Evolutionary conservation across 108 stramenopile species (phyloP).

Genomic region (Schizochytrium sp.): DNA sequence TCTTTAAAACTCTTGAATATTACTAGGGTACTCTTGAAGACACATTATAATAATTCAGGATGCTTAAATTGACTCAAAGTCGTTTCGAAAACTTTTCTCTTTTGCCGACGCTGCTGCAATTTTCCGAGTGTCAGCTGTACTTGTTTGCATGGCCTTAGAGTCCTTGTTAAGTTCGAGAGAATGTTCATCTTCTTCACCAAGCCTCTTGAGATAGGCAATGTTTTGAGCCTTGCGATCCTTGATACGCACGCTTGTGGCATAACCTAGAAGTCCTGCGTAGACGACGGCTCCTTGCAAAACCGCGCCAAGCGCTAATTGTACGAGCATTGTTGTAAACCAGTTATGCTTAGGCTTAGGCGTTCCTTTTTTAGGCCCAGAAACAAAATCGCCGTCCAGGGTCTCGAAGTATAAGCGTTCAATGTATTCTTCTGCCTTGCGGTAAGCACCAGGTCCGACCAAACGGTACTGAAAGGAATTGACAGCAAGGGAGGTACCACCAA

Average conservation of each 20-base stretch:
- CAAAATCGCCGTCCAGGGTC: not conserved
- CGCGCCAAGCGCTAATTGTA: not conserved
- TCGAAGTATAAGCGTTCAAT: not conserved
- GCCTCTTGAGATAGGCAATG: not conserved
- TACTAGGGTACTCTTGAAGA: too few species aligned
- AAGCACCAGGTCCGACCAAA: not conserved
- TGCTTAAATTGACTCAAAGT: not conserved
- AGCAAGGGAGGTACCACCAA: conserved; percentile 19
- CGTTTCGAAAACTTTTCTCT: conserved; percentile 6
- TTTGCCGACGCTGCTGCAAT: not conserved
- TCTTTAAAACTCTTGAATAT: too few species aligned
- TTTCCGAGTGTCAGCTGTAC: not conserved
- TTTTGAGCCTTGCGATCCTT: conserved; percentile 1
- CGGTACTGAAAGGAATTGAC: conserved; percentile 15
- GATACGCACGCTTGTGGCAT: conserved; percentile 9
- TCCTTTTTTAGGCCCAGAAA: not conserved
- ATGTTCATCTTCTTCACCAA: not conserved
- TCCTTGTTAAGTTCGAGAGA: not conserved
- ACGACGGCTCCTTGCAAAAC: not conserved
- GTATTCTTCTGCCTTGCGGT: not conserved
- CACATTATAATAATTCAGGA: too few species aligned
- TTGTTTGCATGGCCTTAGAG: not conserved
- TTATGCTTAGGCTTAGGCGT: not conserved
- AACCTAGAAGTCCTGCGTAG: not conserved
- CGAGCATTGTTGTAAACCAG: not conserved